Evolutionary conservation across 352 stramenopile genomes (phyloP).

Genomic region (Blastocystis sp.): DNA sequence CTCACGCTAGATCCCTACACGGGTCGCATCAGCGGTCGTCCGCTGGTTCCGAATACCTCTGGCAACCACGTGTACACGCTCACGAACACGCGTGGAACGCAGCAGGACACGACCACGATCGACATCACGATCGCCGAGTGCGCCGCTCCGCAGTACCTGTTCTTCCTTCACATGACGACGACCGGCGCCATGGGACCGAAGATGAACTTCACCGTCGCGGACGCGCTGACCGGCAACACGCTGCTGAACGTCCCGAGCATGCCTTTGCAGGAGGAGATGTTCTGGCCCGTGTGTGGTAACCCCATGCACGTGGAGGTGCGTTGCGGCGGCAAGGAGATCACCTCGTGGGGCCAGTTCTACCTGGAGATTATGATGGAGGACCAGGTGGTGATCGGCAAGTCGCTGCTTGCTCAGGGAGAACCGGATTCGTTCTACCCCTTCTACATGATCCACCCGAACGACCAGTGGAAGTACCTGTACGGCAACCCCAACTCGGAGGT

Average conservation of each 20-base stretch:
- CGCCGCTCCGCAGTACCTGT: not conserved
- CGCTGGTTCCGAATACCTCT: not conserved
- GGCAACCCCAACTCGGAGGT: not conserved
- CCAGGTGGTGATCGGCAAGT: not conserved
- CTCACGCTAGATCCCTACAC: slow-evolving; percentile 26
- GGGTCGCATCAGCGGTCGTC: slow-evolving; percentile 32
- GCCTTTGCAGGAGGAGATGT: slow-evolving; percentile 48
- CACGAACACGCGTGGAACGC: not conserved
- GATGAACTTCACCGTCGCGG: not conserved
- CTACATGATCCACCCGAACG: not conserved
- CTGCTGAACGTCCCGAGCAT: slow-evolving; percentile 2
- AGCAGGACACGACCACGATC: not conserved
- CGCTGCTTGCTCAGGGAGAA: not conserved
- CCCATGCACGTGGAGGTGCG: not conserved
- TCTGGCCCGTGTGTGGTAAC: not conserved
- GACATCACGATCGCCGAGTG: slow-evolving; percentile 28
- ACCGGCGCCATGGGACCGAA: slow-evolving; percentile 23
- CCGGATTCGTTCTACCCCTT: slow-evolving; percentile 5
- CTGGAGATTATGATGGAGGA: slow-evolving; percentile 28
- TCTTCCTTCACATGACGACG: slow-evolving; percentile 11
- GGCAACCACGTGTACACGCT: not conserved
- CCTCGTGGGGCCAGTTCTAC: slow-evolving; percentile 32
- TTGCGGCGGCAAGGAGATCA: not conserved
- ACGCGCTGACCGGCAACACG: not conserved
- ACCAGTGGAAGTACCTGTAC: slow-evolving; percentile 34